Conservation (phyloP, 257 asterid species). For the Rubia yunnanensis region DNA sequence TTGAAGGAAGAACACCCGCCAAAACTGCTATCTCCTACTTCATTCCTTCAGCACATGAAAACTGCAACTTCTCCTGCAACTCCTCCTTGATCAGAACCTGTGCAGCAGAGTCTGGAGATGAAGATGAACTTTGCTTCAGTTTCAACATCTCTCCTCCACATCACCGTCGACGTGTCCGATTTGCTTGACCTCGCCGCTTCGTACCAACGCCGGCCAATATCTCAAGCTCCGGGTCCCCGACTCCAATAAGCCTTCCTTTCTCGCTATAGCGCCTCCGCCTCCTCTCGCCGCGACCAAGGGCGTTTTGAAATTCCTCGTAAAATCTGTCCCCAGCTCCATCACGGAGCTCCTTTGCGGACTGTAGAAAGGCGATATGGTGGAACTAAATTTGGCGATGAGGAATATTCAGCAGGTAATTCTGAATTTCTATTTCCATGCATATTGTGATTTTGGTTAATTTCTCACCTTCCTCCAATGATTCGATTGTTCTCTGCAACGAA, state of each 20-base stretch:
- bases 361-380: slow-evolving; percentile 69
- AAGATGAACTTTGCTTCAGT: no score
- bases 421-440: no score
- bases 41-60: no score
- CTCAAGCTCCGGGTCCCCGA: slow-evolving; percentile 59
- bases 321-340: slow-evolving; percentile 60
- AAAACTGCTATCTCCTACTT: no score
- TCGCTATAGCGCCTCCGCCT: slow-evolving; percentile 88
- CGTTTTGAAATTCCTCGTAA: slow-evolving; percentile 67
- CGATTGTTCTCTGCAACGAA: no score
- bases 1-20: no score
- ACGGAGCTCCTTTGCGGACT: slow-evolving; percentile 72
- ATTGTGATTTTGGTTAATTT: no score
- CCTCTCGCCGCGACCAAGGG: slow-evolving; percentile 47
- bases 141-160: slow-evolving; percentile 48
- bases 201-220: slow-evolving; percentile 66
- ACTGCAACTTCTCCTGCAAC: no score
- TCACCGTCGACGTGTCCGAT: slow-evolving; percentile 70
- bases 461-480: no score
- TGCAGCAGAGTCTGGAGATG: no score
- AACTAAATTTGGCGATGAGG: slow-evolving; percentile 63
- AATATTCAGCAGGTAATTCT: no score
- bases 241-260: slow-evolving; percentile 44
- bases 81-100: no score
- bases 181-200: slow-evolving; percentile 63